Base-by-base conservation (phyloP, 2,329 filamentous ascomycete species). In the Aspergillus udagawae region DNA sequence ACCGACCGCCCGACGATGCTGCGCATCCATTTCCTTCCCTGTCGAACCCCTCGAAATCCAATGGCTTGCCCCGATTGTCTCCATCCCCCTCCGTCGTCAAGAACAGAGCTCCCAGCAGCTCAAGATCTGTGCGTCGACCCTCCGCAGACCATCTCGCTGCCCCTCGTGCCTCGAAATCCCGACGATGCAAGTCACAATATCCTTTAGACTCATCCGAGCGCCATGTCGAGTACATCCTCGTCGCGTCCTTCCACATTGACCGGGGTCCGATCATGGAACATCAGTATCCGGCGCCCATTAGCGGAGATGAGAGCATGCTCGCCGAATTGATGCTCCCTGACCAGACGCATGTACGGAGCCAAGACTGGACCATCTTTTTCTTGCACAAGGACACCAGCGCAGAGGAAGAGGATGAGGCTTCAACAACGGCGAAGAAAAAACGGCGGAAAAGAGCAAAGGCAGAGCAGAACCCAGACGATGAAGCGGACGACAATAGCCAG, bases 281-380 rank as follows among this genome's bases (percentile, higher is more conserved):
- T 72, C 94, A 99, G 72, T 99, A 93, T 71, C 94, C 94, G 0
- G 88, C 91, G 45, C 87, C 93, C 52, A 97, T 99, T 61, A 97
- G 92, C 52, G 93, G 94, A 32, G 93, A 99, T 72, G 94, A 99
- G 78, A 89, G 96, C 69, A 97, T 97, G 92, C 78, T 99, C 70
- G 94, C 94, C 6, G 94, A 99, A 79, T 84, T 99, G 69, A 99
- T 99, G 94, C 79, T 99, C 72, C 94, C 94, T 0, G 94, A 99
- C 75, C 93, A 97, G 75, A 92, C 93, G 23, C 94, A 99, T 76
- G 86, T 94, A 60, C 86, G 94, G 42, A 93, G 90, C 69, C 92
- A 97, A 76, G 94, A 99, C 73, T 99, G 94, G 94, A 99, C 94
- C 45, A 96, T 97, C 55, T 99, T 99, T 79, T 99, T 99, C 72